These are phyloP conservation scores for Kondoa subrosea DNA, from an alignment of 768 basidiomycete species.

Conservation along the genomic window DNA sequence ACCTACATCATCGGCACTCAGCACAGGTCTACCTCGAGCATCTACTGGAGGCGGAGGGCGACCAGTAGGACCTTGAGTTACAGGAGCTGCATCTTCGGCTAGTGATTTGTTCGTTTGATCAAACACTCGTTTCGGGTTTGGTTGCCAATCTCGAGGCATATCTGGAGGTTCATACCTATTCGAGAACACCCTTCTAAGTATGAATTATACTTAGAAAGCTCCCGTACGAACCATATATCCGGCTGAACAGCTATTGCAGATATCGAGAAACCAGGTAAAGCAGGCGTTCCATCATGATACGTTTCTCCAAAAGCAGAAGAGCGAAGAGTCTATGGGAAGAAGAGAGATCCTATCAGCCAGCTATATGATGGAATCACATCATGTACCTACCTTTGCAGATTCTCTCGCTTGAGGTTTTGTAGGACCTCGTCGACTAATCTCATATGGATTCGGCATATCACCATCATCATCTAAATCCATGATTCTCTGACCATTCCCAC, in stretches of 20 bases:
- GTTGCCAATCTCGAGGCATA: constrained; percentile 66
- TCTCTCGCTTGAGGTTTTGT: not conserved
- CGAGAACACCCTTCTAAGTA: not conserved
- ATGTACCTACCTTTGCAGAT: not conserved
- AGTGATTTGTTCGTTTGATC: constrained; percentile 6
- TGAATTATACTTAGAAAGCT: not conserved
- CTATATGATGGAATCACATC: not conserved
- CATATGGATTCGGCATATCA: constrained; percentile 39
- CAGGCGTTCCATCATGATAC: constrained; percentile 59
- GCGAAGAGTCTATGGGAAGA: constrained; percentile 4
- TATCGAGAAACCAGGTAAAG: constrained; percentile 59
- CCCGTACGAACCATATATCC: constrained; percentile 30
- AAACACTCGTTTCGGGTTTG: constrained; percentile 43
- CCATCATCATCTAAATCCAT: constrained; percentile 43
- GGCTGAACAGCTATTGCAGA: constrained; percentile 36
- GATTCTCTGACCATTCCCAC: constrained; percentile 45
- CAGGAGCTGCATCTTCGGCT: not conserved
- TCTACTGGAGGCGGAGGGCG: not conserved
- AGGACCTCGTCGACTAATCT: not conserved
- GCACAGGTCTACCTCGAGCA: constrained; percentile 9
- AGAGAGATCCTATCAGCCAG: not conserved
- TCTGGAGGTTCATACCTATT: constrained; percentile 68
- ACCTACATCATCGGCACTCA: constrained; percentile 22
- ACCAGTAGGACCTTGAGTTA: not conserved
- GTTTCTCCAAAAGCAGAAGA: constrained; percentile 1